Conservation (phyloP, 306 rosid species). For the Pyrus bretschneideri region DNA sequence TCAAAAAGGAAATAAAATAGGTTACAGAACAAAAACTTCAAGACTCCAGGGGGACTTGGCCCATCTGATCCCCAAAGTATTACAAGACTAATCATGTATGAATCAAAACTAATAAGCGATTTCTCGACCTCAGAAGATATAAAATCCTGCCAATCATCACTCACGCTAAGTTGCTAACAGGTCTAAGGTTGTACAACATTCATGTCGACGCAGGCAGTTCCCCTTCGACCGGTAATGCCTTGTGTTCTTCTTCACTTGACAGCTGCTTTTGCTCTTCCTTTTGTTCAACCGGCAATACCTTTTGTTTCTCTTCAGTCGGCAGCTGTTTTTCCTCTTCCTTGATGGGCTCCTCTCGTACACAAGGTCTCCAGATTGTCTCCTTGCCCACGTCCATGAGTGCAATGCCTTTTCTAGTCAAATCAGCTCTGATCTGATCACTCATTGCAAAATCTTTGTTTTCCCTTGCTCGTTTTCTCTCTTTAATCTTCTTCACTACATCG, state of each 20-base stretch:
- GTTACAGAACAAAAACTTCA: background rate
- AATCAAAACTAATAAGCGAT: conserved; percentile 1
- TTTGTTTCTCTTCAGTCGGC: background rate
- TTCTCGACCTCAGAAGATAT: background rate
- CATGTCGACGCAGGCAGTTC: conserved; percentile 15
- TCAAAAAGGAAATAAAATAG: background rate
- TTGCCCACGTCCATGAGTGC: conserved; percentile 84
- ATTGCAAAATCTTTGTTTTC: conserved; percentile 55
- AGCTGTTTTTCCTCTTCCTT: conserved; percentile 20
- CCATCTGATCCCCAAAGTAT: conserved; percentile 3
- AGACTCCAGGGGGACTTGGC: background rate
- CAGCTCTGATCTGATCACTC: conserved; percentile 71
- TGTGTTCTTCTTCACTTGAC: background rate
- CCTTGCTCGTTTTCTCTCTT: conserved; percentile 78
- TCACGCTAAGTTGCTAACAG: background rate
- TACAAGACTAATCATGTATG: conserved; percentile 5
- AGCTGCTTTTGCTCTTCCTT: conserved; percentile 6
- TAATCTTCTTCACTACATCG: conserved; percentile 52
- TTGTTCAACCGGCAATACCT: conserved; percentile 17
- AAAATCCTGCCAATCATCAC: background rate
- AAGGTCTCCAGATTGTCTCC: conserved; percentile 78
- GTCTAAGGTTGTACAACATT: conserved; percentile 5
- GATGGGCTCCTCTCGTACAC: conserved; percentile 34
- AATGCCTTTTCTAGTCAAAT: conserved; percentile 65
- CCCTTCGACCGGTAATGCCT: conserved; percentile 11